Evolutionary conservation across 768 basidiomycete genomes (phyloP), one percentile per base, ranked within the genome.

Genomic region (Amanita jacksonii): DNA sequence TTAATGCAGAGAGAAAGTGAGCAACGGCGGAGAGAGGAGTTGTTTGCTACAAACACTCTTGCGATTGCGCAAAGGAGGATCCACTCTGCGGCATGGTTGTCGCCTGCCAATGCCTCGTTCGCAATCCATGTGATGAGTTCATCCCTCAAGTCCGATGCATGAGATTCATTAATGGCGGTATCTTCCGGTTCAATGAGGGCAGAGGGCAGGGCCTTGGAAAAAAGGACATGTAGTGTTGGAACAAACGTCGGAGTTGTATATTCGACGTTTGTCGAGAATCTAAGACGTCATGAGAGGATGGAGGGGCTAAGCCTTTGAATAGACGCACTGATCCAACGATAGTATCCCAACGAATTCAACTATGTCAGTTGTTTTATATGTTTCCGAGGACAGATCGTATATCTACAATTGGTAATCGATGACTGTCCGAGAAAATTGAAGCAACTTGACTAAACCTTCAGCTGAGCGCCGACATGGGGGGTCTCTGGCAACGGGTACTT

Each of bases 81-180:
- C 81, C 82, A 88, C 60, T 88, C 81, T 18, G 86, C 85, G 1
- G 79, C 79, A 16, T 74, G 65, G 23, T 52, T 58, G 54, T 91
- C 87, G 3, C 83, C 81, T 0, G 70, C 81, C 3, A 90, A 66
- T 8, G 70, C 76, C 54, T 84, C 77, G 18, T 70, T 60, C 1
- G 86, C 82, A 38, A 91, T 73, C 88, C 88, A 91, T 0, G 62
- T 49, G 30, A 89, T 67, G 13, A 91, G 64, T 35, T 79, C 72
- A 6, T 68, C 23, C 23, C 54, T 28, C 81, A 68, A 12, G 76
- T 46, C 4, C 54, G 51, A 10, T 52, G 33, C 10, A 55, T 45
- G 19, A 39, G 47, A 37, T 41, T 51, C 15, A 45, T 41, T 34
- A 50, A 42, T 18, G 47, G 47, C 56, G 2, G 70, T 70, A 51